Evolutionary conservation across 495 filamentous ascomycete species (phyloP).

Genomic region (Aspergillus homomorphus): DNA sequence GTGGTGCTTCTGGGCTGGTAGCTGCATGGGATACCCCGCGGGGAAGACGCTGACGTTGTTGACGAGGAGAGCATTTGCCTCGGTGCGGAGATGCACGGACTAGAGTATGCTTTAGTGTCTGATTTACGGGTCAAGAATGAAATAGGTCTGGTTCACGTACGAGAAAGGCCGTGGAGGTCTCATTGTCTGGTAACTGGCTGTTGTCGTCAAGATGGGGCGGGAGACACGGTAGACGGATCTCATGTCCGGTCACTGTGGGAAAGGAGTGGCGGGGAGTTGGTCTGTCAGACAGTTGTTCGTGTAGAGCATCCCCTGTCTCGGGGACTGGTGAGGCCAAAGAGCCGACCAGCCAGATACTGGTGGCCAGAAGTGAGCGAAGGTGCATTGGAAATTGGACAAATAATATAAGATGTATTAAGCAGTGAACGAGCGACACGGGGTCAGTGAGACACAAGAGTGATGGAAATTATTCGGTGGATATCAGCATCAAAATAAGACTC

Average conservation of each 20-base stretch:
- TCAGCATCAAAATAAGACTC: not conserved
- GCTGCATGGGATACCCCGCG: not conserved
- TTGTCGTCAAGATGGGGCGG: not conserved
- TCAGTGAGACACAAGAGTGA: not conserved
- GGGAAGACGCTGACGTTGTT: constrained; percentile 4
- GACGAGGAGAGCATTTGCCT: not conserved
- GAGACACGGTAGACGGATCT: not conserved
- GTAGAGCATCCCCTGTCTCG: not conserved
- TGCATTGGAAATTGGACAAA: not conserved
- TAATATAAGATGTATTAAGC: no score
- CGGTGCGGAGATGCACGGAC: not conserved
- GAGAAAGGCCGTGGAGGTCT: not conserved
- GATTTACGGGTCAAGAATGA: not conserved
- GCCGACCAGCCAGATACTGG: not conserved
- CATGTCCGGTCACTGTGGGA: constrained; percentile 1
- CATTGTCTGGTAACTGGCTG: not conserved
- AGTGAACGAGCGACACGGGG: not conserved
- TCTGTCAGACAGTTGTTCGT: not conserved
- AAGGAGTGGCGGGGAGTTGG: not conserved
- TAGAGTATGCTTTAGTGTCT: not conserved
- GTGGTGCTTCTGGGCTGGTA: not conserved
- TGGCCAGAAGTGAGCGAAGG: not conserved
- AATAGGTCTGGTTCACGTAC: not conserved
- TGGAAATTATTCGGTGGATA: no score
- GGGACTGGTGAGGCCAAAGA: not conserved